A percentile compares a stretch with the other conserved stretches of the same genome.
These are phyloP conservation scores for Colletotrichum phormii DNA, from an alignment of 2,329 filamentous ascomycete genomes.

Conservation along the genomic window DNA sequence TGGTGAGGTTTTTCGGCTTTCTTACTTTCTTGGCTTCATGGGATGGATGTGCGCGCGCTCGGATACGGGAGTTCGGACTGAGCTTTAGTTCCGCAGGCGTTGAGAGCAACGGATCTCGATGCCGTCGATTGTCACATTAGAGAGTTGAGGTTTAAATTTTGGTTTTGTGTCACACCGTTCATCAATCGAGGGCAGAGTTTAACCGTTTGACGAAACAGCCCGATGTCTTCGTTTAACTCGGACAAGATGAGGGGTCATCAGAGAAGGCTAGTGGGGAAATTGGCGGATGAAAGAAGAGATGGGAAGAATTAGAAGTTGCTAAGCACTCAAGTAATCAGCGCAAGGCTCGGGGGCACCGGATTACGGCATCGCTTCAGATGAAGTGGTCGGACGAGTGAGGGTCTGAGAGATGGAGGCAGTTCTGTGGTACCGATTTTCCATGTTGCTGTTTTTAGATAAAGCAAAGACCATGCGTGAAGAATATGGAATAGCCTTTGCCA, in stretches of 20 bases:
- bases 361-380: conserved; percentile 16
- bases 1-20: no score
- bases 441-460: neutral
- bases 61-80: neutral
- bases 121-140: neutral
- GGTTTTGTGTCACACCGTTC: neutral
- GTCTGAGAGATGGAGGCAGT: neutral
- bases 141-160: neutral
- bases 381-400: conserved; percentile 17
- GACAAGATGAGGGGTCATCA: neutral
- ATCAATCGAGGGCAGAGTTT: neutral
- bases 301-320: neutral
- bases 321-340: neutral
- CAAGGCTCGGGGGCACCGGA: conserved; percentile 5
- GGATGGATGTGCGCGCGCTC: neutral
- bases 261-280: neutral
- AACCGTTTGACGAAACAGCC: neutral
- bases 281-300: neutral
- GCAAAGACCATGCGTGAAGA: neutral
- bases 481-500: neutral
- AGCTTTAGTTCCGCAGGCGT: neutral
- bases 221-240: neutral
- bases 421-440: neutral
- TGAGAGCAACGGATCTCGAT: neutral
- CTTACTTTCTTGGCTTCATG: neutral